These are phyloP conservation scores for Xylariaceae sp. DNA, from an alignment of 2,329 filamentous ascomycete genomes.

Conservation along the genomic window DNA sequence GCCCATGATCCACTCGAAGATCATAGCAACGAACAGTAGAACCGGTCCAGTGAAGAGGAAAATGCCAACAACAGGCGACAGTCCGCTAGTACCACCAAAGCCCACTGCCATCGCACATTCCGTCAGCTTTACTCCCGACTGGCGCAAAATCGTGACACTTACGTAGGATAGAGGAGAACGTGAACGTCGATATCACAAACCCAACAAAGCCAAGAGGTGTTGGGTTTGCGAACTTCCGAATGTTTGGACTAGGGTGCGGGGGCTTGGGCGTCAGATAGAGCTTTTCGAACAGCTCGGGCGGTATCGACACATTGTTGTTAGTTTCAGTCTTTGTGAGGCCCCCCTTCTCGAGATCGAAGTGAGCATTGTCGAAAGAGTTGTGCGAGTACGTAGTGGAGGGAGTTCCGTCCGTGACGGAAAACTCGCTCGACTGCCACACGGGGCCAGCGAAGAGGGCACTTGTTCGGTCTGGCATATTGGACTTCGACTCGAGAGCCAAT, in stretches of 20 bases:
- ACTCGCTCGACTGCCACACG: neutral
- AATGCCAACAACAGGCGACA: slow-evolving; percentile 1
- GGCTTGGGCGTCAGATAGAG: neutral
- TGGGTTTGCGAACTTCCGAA: neutral
- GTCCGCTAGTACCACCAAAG: neutral
- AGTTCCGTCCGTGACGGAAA: neutral
- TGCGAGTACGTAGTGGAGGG: neutral
- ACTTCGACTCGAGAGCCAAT: neutral
- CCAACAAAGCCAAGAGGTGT: slow-evolving; percentile 1
- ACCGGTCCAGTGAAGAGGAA: slow-evolving; percentile 3
- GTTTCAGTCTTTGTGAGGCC: neutral
- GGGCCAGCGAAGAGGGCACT: neutral
- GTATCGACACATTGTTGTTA: neutral
- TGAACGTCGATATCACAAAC: neutral
- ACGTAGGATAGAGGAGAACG: neutral
- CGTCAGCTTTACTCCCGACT: neutral
- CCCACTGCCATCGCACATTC: neutral
- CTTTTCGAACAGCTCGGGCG: slow-evolving; percentile 1
- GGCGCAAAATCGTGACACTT: neutral
- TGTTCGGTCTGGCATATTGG: neutral
- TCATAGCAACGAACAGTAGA: slow-evolving; percentile 1
- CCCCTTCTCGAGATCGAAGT: slow-evolving; percentile 1
- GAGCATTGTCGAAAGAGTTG: neutral
- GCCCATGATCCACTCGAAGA: slow-evolving; percentile 7
- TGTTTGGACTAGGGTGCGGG: neutral